A percentile compares a stretch with the other conserved stretches of the same genome.
Evolutionary conservation across 2,329 filamentous ascomycete species (phyloP).

Genomic region (Coniochaeta hoffmannii): DNA sequence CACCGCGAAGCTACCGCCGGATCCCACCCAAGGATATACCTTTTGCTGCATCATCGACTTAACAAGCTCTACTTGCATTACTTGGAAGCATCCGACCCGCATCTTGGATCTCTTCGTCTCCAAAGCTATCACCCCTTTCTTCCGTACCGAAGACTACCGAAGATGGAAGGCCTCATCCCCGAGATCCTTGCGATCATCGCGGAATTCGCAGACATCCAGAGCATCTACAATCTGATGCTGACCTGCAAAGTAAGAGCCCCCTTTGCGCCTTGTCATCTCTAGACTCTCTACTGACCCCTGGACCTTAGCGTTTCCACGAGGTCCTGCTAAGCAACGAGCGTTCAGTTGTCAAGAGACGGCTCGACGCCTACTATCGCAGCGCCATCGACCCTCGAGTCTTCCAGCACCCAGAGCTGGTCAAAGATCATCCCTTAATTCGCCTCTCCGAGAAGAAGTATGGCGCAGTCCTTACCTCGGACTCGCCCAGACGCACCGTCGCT

Average conservation of each 20-base stretch:
- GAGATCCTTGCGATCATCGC: background rate
- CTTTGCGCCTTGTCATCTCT: too few species aligned
- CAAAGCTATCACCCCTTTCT: background rate
- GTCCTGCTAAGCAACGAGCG: background rate
- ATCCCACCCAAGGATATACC: too few species aligned
- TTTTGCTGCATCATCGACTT: too few species aligned
- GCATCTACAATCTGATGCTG: background rate
- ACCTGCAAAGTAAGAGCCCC: background rate
- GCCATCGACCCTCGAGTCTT: background rate
- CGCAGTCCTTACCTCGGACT: background rate
- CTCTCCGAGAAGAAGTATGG: background rate
- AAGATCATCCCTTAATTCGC: background rate
- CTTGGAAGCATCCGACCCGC: too few species aligned
- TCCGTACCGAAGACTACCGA: background rate
- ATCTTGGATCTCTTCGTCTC: background rate
- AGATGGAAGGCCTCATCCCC: background rate
- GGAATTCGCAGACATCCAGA: background rate
- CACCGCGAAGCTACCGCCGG: too few species aligned
- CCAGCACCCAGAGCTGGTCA: background rate
- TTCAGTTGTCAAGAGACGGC: background rate
- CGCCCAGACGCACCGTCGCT: background rate
- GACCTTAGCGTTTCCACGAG: background rate
- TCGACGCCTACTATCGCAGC: background rate
- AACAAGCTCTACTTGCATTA: too few species aligned
- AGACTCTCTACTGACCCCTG: background rate